Evolutionary conservation across 1,284 basidiomycete species (phyloP).

Genomic region (Tetrapyrgos nigripes): DNA sequence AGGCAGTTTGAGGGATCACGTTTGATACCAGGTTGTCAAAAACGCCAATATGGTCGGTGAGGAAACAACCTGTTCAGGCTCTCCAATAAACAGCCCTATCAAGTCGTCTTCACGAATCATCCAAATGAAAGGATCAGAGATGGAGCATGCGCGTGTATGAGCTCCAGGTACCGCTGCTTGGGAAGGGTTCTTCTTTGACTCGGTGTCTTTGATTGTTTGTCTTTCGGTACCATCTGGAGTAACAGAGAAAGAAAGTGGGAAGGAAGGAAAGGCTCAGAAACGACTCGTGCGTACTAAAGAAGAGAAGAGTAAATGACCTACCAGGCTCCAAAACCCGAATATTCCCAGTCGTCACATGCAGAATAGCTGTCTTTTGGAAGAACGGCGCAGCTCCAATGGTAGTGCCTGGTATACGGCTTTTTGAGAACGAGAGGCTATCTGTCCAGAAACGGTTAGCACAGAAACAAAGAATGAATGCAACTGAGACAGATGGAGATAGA

Average conservation of each 20-base stretch:
- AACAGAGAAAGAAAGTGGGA: background rate
- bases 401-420: constrained; percentile 53
- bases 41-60: constrained; percentile 70
- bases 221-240: constrained; percentile 73
- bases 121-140: constrained; percentile 85
- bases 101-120: constrained; percentile 84
- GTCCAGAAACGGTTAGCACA: background rate
- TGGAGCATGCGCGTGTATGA: constrained; percentile 79
- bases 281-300: constrained; percentile 10
- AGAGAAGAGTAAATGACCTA: constrained; percentile 41
- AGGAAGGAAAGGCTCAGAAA: no score
- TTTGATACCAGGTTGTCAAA: constrained; percentile 61
- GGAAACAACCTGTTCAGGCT: constrained; percentile 81
- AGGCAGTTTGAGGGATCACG: constrained; percentile 36
- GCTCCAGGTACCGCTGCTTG: constrained; percentile 43
- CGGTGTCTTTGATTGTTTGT: constrained; percentile 77
- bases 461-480: constrained; percentile 59
- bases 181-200: constrained; percentile 29
- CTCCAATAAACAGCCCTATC: constrained; percentile 84
- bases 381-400: constrained; percentile 84
- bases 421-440: background rate
- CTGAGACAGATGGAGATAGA: background rate
- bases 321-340: constrained; percentile 84
- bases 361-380: constrained; percentile 82
- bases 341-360: constrained; percentile 82